Base-by-base conservation (phyloP, 2,329 filamentous ascomycete species). In the Pestalotiopsis sp. region DNA sequence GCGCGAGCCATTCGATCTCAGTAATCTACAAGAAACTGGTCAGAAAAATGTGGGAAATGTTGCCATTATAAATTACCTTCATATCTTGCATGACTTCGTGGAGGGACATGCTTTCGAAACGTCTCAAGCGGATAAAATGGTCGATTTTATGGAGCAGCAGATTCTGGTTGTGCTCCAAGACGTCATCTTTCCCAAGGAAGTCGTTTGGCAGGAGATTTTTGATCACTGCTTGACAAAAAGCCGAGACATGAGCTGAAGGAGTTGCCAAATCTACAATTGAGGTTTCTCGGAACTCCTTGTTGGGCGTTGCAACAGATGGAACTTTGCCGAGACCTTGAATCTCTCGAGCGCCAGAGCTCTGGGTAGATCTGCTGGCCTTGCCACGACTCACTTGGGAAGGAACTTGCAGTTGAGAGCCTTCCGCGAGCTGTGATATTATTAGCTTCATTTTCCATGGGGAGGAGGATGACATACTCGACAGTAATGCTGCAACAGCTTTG, bases 171-270 rank as follows among this genome's bases (percentile, higher is more conserved):
- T 87, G 82, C 4, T 72, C 67, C 45, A 86, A 85, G 0, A 80
- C 79, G 1, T 85, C 77, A 1, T 86, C 87, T 20, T 77, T 72
- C 0, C 95, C 94, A 90, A 93, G 97, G 68, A 97, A 91, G 2
- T 84, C 87, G 58, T 85, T 82, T 0, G 95, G 95, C 36, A 99
- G 86, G 17, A 98, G 82, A 69, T 87, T 92, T 23, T 83, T 83
- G 38, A 98, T 76, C 0, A 91, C 90, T 2, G 94, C 92, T 75
- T 92, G 92, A 78, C 94, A 97, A 76, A 97, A 98, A 0, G 93
- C 91, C 4, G 95, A 97, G 2, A 98, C 92, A 62, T 89, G 86
- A 1, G 89, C 82, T 3, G 83, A 72, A 0, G 92, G 87, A 17
- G 90, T 94, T 1, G 94, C 91, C 72, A 93, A 81, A 23, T 92